Evolutionary conservation across 139 green algal genomes (phyloP).

Genomic region (Mesostigma viride): DNA sequence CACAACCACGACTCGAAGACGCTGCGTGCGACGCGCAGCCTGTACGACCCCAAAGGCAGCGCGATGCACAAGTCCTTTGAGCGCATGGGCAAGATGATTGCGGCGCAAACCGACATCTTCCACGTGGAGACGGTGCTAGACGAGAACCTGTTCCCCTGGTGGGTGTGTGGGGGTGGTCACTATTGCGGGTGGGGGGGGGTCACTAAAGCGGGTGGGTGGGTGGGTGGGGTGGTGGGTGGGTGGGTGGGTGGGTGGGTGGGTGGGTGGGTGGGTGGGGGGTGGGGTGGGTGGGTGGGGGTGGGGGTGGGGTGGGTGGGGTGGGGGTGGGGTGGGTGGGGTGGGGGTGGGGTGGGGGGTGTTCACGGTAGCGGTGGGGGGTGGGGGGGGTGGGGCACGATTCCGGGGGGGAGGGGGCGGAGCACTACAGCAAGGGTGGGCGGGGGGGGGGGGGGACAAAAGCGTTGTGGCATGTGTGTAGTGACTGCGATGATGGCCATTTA

Average conservation of each 20-base stretch:
- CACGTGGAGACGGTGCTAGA: conserved; percentile 35
- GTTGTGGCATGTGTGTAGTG: too few species aligned
- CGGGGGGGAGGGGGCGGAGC: background rate
- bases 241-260: too few species aligned
- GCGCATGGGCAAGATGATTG: conserved; percentile 33
- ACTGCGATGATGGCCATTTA: too few species aligned
- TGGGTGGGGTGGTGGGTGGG: too few species aligned
- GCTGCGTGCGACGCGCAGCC: conserved; percentile 18
- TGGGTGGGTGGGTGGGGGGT: too few species aligned
- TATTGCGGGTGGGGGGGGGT: background rate
- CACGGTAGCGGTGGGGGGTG: background rate
- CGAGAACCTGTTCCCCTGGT: conserved; percentile 18
- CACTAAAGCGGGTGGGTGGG: too few species aligned
- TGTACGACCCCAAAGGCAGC: conserved; percentile 23
- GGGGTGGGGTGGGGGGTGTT: background rate
- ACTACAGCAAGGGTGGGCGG: too few species aligned
- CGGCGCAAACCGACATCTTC: conserved; percentile 31
- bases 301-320: too few species aligned
- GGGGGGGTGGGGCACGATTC: background rate
- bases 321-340: background rate
- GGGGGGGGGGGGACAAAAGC: too few species aligned
- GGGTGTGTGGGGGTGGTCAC: background rate
- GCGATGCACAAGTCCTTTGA: conserved; percentile 30
- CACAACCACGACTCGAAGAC: conserved; percentile 36
- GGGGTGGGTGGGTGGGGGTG: too few species aligned